Percentiles rank a stretch among this genome's conserved stretches.
Evolutionary conservation across 305 asterid species (phyloP).

Genomic region (Fraxinus albicans): DNA sequence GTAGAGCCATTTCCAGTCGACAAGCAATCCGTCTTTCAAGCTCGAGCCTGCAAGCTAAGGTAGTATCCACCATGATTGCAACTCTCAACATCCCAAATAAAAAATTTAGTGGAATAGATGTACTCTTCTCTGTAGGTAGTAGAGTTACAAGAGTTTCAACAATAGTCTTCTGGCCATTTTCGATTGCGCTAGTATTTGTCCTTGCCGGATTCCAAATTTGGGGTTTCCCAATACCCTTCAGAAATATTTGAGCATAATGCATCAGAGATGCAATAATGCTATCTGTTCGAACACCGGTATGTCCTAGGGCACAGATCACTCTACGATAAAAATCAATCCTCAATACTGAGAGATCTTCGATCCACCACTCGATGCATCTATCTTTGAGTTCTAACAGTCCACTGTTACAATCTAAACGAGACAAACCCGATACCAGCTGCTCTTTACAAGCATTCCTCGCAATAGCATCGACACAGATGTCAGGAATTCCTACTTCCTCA

Average conservation of each 20-base stretch:
- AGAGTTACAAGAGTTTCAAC: slow-evolving; percentile 51
- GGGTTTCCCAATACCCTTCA: slow-evolving; percentile 59
- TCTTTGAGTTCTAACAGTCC: slow-evolving; percentile 40
- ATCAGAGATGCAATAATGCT: slow-evolving; percentile 54
- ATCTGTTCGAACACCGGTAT: slow-evolving; percentile 47
- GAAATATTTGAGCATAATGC: slow-evolving; percentile 57
- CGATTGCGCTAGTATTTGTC: slow-evolving; percentile 25
- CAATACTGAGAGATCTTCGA: slow-evolving; percentile 50
- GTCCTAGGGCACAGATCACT: slow-evolving; percentile 49
- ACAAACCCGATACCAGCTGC: slow-evolving; percentile 51
- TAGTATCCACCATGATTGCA: slow-evolving; percentile 55
- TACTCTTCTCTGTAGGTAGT: slow-evolving; percentile 46
- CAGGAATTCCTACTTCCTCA: slow-evolving; percentile 51
- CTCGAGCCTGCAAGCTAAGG: slow-evolving; percentile 51
- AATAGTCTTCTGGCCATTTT: slow-evolving; percentile 43
- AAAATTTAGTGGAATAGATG: slow-evolving; percentile 49
- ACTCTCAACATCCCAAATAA: slow-evolving; percentile 64
- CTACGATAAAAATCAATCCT: slow-evolving; percentile 45
- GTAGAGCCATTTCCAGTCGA: slow-evolving; percentile 51
- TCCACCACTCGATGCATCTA: slow-evolving; percentile 62
- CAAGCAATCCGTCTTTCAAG: slow-evolving; percentile 58
- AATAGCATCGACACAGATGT: slow-evolving; percentile 45
- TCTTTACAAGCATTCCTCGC: slow-evolving; percentile 48
- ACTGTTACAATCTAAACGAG: slow-evolving; percentile 44
- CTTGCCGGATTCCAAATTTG: slow-evolving; percentile 68